Evolutionary conservation across 352 stramenopile genomes (phyloP).

Genomic region (Phytopythium litorale): DNA sequence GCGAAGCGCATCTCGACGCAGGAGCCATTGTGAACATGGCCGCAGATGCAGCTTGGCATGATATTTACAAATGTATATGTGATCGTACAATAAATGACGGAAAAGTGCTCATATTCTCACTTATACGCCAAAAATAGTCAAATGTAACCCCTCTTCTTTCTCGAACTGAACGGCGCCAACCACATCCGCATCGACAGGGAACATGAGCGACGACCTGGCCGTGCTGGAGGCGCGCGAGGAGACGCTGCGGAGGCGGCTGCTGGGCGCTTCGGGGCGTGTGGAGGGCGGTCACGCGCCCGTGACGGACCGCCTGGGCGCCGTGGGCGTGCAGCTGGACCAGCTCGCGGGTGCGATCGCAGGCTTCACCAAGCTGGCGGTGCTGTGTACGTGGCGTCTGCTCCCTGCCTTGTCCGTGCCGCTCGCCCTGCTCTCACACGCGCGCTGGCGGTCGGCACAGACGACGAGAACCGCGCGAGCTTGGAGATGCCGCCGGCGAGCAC

Average conservation of each 20-base stretch:
- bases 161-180: conserved; percentile 19
- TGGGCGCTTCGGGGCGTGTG: conserved; percentile 9
- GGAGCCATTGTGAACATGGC: too few relatives aligned
- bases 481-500: conserved; percentile 28
- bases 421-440: conserved; percentile 5
- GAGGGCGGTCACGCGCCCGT: neutral
- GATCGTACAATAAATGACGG: too few relatives aligned
- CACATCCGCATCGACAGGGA: conserved; percentile 2
- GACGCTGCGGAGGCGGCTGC: conserved; percentile 31
- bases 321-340: conserved; percentile 30
- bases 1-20: too few relatives aligned
- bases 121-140: too few relatives aligned
- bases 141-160: conserved; percentile 21
- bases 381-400: conserved; percentile 29
- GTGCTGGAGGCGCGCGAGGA: conserved; percentile 49
- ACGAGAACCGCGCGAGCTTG: conserved; percentile 27
- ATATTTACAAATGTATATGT: too few relatives aligned
- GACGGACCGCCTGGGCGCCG: conserved; percentile 14
- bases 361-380: conserved; percentile 37
- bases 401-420: neutral
- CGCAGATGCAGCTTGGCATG: too few relatives aligned
- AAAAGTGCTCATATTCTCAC: too few relatives aligned
- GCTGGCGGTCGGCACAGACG: conserved; percentile 18
- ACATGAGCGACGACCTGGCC: conserved; percentile 26
- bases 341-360: conserved; percentile 26